phyloP scores from a whole-genome alignment of 2,329 filamentous ascomycete genomes.

The Nigrospora osmanthi region DNA sequence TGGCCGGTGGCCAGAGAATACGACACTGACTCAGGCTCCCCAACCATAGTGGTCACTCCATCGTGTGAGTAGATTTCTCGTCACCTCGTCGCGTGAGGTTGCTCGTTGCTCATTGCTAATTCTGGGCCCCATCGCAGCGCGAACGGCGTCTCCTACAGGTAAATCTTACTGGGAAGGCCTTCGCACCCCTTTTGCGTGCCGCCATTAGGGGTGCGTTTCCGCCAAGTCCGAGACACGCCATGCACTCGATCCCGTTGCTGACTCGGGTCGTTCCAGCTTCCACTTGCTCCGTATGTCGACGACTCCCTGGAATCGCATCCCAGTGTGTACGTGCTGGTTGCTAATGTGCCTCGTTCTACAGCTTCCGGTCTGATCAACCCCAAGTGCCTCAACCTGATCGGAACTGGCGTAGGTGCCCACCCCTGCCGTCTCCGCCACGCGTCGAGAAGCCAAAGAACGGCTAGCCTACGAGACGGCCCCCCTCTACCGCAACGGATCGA shows the following conservation, averaged over 20 bases:
- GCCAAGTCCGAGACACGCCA: neutral
- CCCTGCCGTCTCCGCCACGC: too few species aligned
- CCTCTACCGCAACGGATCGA: too few species aligned
- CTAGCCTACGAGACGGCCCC: too few species aligned
- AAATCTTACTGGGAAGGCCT: neutral
- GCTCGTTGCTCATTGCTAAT: neutral
- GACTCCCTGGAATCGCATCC: too few species aligned
- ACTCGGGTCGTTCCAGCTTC: conserved; percentile 1
- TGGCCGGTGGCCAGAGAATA: too few species aligned
- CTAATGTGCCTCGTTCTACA: neutral
- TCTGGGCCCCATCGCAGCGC: neutral
- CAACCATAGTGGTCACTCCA: conserved; percentile 4
- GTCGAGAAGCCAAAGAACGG: too few species aligned
- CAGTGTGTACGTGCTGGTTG: too few species aligned
- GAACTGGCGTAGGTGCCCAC: conserved; percentile 42
- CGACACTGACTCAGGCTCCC: neutral
- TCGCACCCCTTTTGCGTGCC: conserved; percentile 1
- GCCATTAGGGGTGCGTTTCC: neutral
- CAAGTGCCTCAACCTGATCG: conserved; percentile 64
- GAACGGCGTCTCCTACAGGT: conserved; percentile 7
- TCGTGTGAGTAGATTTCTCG: conserved; percentile 1
- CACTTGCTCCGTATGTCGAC: conserved; percentile 4
- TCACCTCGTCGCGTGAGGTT: neutral
- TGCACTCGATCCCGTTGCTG: conserved; percentile 3
- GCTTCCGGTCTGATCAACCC: conserved; percentile 66